Evolutionary conservation across 768 basidiomycete species (phyloP).

Genomic region (Solioccasus polychromus): DNA sequence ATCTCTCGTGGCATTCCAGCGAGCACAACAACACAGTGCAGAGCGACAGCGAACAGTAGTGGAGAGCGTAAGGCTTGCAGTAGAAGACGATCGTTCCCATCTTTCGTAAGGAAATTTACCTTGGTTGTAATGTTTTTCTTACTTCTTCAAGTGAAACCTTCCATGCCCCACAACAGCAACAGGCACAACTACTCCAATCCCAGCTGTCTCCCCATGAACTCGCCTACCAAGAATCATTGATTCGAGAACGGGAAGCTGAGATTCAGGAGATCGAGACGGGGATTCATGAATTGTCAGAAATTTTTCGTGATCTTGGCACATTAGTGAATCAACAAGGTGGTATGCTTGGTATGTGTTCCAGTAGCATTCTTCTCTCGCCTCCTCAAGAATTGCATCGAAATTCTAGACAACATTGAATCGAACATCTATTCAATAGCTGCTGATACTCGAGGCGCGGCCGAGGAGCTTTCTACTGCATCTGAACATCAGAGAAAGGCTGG

Average conservation of each 20-base stretch:
- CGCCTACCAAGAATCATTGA: constrained; percentile 90
- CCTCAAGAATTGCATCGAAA: background rate
- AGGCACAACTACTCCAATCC: constrained; percentile 65
- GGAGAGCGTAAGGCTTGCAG: constrained; percentile 77
- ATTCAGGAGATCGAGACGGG: constrained; percentile 96
- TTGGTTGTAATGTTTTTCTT: background rate
- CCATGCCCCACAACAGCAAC: constrained; percentile 56
- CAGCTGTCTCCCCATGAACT: constrained; percentile 89
- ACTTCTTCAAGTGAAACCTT: constrained; percentile 32
- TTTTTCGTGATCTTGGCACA: constrained; percentile 94
- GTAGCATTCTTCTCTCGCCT: background rate
- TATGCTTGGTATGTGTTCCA: constrained; percentile 73
- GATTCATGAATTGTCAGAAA: constrained; percentile 93
- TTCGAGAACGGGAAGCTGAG: constrained; percentile 81
- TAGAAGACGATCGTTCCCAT: constrained; percentile 65
- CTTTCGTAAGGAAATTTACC: constrained; percentile 14
- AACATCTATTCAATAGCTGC: constrained; percentile 86
- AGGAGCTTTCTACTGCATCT: constrained; percentile 84
- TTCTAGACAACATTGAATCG: constrained; percentile 87
- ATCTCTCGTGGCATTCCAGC: constrained; percentile 88
- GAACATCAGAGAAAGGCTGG: constrained; percentile 96
- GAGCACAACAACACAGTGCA: constrained; percentile 85
- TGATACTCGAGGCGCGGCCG: constrained; percentile 78
- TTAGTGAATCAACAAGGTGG: constrained; percentile 92
- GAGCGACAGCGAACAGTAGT: constrained; percentile 89